Conservation (phyloP, 441 rosid genomes). For the Erysimum cheiri region DNA sequence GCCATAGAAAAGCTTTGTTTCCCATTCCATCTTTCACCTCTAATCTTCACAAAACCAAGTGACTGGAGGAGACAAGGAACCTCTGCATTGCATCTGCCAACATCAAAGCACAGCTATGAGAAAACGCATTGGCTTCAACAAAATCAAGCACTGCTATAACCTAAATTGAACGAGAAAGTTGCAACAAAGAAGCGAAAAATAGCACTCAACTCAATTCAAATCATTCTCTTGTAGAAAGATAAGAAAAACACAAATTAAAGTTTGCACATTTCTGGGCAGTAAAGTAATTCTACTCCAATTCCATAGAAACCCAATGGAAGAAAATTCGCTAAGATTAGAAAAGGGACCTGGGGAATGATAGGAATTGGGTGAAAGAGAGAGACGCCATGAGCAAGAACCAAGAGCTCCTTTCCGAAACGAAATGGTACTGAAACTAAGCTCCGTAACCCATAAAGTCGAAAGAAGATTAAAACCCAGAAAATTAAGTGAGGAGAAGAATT, state of each 20-base stretch:
- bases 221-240: constrained; percentile 11
- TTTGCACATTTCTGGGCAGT: constrained; percentile 20
- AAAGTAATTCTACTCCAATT: constrained; percentile 2
- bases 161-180: constrained; percentile 16
- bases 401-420: constrained; percentile 14
- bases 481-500: neutral
- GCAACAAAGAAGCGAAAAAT: neutral
- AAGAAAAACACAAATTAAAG: constrained; percentile 7
- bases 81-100: constrained; percentile 62
- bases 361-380: constrained; percentile 65
- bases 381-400: constrained; percentile 62
- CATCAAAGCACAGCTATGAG: constrained; percentile 19
- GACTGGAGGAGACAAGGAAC: constrained; percentile 45
- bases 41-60: constrained; percentile 51
- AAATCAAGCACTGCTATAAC: too few species aligned
- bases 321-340: neutral
- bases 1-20: constrained; percentile 54
- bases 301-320: neutral
- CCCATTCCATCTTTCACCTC: constrained; percentile 53
- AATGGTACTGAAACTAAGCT: constrained; percentile 44
- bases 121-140: neutral
- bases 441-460: constrained; percentile 46
- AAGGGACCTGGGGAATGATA: constrained; percentile 69
- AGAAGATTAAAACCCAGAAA: constrained; percentile 11
- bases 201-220: neutral